Conservation (phyloP, 805 yeast genomes). For the Wickerhamiella siamensis region DNA sequence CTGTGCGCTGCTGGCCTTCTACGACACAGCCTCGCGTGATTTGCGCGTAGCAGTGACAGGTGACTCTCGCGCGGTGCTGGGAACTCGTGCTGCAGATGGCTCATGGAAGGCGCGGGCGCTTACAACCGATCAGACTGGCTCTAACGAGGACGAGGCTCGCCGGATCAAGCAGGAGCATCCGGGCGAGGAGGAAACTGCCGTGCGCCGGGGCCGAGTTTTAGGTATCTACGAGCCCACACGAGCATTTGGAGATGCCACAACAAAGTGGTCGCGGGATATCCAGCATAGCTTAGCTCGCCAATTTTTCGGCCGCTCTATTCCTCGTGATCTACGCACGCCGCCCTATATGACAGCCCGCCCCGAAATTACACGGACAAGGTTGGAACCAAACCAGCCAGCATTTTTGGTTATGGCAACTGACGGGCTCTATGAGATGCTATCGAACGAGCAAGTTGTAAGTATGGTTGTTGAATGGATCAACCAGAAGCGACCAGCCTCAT, state of each 20-base stretch:
- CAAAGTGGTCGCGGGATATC: slow-evolving; percentile 62
- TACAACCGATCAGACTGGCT: slow-evolving; percentile 87
- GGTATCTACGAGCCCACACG: slow-evolving; percentile 92
- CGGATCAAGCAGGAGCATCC: slow-evolving; percentile 83
- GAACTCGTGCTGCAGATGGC: slow-evolving; percentile 41
- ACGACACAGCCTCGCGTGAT: slow-evolving; percentile 56
- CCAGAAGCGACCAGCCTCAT: slow-evolving; percentile 35
- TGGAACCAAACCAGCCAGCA: slow-evolving; percentile 57
- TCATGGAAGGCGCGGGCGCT: slow-evolving; percentile 81
- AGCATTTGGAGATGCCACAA: slow-evolving; percentile 95
- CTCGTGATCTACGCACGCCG: slow-evolving; percentile 68
- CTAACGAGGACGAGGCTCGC: slow-evolving; percentile 73
- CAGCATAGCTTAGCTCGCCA: slow-evolving; percentile 61
- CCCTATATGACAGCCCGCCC: slow-evolving; percentile 98
- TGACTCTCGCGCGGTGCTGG: slow-evolving; percentile 84
- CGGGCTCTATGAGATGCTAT: slow-evolving; percentile 81
- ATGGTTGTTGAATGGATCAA: slow-evolving; percentile 91
- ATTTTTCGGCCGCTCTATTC: slow-evolving; percentile 59
- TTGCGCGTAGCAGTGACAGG: slow-evolving; percentile 92
- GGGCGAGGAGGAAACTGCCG: slow-evolving; percentile 59
- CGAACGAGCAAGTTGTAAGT: slow-evolving; percentile 85
- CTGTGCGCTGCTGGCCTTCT: slow-evolving; percentile 78
- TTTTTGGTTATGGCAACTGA: slow-evolving; percentile 88
- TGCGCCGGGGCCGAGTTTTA: slow-evolving; percentile 72
- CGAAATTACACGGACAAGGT: slow-evolving; percentile 66